phyloP scores from a whole-genome alignment of 1,284 basidiomycete genomes.

The Paramarasmius palmivorus region DNA sequence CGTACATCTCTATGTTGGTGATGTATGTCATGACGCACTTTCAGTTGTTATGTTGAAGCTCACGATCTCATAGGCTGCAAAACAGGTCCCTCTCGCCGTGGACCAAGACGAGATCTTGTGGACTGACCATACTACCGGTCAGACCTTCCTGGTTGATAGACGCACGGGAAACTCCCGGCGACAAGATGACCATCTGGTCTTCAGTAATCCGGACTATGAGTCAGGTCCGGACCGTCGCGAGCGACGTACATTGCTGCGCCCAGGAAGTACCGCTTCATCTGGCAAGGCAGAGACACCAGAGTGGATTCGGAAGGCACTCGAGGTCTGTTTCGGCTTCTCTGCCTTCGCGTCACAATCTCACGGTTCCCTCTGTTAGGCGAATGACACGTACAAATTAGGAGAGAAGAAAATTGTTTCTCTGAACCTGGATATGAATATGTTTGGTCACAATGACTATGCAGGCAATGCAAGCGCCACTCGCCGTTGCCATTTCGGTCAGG shows the following conservation, averaged over 20 bases:
- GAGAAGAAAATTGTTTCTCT: conserved; percentile 50
- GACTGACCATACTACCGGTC: conserved; percentile 66
- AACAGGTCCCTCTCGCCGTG: conserved; percentile 12
- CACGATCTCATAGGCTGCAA: conserved; percentile 8
- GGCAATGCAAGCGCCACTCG: not conserved
- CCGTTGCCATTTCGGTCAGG: no score
- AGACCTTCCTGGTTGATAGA: conserved; percentile 68
- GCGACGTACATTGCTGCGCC: conserved; percentile 26
- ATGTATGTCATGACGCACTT: conserved; percentile 1
- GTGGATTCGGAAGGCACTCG: conserved; percentile 54
- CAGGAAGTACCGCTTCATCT: conserved; percentile 1
- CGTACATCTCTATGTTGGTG: conserved; percentile 17
- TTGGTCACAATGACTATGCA: not conserved
- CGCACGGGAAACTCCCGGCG: conserved; percentile 60
- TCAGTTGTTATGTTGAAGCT: not conserved
- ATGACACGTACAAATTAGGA: conserved; percentile 45
- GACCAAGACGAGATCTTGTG: conserved; percentile 42
- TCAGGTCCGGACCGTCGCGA: not conserved
- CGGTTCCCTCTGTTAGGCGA: conserved; percentile 36
- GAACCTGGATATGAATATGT: not conserved
- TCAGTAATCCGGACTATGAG: conserved; percentile 11
- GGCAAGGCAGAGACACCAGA: conserved; percentile 32
- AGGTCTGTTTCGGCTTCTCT: conserved; percentile 26
- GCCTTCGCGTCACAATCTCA: conserved; percentile 8
- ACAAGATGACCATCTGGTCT: conserved; percentile 25